phyloP scores from a whole-genome alignment of 257 asterid species.

The Solanum dulcamara region DNA sequence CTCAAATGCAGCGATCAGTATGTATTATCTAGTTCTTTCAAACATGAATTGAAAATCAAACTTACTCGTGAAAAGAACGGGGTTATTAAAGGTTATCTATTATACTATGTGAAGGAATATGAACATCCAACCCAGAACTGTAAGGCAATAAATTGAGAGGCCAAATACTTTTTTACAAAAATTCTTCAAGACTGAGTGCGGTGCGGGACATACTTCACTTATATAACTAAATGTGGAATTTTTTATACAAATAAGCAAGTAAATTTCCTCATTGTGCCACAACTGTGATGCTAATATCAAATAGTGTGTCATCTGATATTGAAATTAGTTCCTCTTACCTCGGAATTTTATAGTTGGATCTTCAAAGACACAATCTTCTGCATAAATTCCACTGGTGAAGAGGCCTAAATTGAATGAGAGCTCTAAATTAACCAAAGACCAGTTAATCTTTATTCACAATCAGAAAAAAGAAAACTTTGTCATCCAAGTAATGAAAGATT shows the following conservation, averaged over 20 bases:
- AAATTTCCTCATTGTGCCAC: not conserved
- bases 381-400: constrained; percentile 62
- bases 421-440: constrained; percentile 2
- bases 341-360: constrained; percentile 79
- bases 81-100: not conserved
- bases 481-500: not conserved
- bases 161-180: not conserved
- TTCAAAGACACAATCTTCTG: constrained; percentile 70
- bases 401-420: constrained; percentile 25
- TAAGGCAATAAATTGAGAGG: not conserved
- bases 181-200: not conserved
- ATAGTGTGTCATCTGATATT: not conserved
- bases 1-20: not conserved
- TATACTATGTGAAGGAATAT: not conserved
- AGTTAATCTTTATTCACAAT: not conserved
- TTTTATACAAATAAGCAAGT: not conserved
- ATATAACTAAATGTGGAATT: not conserved
- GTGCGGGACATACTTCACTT: not conserved
- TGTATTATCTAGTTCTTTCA: not conserved
- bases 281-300: not conserved
- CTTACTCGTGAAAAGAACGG: not conserved
- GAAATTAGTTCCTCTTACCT: constrained; percentile 26
- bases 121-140: not conserved
- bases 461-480: not conserved
- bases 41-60: not conserved